phyloP scores from a whole-genome alignment of 257 asterid species.

The Prunella vulgaris region DNA sequence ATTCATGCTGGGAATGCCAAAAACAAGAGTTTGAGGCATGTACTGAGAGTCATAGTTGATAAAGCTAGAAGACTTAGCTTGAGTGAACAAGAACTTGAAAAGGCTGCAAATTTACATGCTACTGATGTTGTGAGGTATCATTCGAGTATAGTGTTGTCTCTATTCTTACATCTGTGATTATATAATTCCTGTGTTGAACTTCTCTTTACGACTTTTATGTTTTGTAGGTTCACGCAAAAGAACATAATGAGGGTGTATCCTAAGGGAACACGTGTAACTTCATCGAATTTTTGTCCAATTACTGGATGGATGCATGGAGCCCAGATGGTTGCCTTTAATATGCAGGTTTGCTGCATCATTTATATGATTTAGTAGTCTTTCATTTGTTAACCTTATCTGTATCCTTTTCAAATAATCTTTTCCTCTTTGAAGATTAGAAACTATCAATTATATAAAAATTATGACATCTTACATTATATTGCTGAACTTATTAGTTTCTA shows the following conservation, averaged over 20 bases:
- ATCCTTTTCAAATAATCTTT: background rate
- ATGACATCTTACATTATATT: background rate
- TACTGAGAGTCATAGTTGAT: slow-evolving; percentile 41
- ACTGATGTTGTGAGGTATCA: slow-evolving; percentile 58
- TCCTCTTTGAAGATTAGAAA: background rate
- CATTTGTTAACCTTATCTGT: background rate
- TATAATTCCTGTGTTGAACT: background rate
- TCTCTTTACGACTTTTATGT: background rate
- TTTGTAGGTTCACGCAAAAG: slow-evolving; percentile 69
- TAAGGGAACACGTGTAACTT: slow-evolving; percentile 81
- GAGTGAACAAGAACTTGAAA: slow-evolving; percentile 71
- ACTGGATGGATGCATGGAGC: slow-evolving; percentile 96
- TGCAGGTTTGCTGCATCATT: slow-evolving; percentile 62
- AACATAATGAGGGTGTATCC: slow-evolving; percentile 76
- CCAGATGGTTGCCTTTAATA: slow-evolving; percentile 94
- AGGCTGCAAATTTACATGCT: slow-evolving; percentile 56
- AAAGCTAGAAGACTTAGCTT: slow-evolving; percentile 79
- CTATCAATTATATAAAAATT: background rate
- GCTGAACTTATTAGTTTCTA: background rate
- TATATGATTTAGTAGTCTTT: background rate
- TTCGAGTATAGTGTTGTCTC: slow-evolving; percentile 18
- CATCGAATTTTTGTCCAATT: slow-evolving; percentile 72
- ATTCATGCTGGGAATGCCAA: slow-evolving; percentile 94
- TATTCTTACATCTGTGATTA: background rate
- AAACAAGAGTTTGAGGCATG: slow-evolving; percentile 58